Evolutionary conservation across 148 eudicot species (phyloP).

Genomic region (Arbutus unedo): DNA sequence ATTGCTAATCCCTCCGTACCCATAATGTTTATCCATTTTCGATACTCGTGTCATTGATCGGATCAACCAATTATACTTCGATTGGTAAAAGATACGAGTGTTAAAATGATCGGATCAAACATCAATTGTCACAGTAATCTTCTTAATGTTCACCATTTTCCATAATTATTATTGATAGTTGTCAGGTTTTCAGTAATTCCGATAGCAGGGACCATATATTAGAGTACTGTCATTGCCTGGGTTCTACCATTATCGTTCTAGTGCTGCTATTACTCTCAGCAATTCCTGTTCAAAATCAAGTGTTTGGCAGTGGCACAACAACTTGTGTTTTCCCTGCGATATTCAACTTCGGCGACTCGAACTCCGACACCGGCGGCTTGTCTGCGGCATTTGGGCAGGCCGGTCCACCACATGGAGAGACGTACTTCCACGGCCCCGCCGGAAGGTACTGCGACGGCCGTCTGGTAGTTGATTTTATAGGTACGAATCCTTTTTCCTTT

Average conservation of each 20-base stretch:
- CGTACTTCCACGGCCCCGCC: conserved; percentile 62
- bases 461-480: conserved; percentile 72
- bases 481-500: conserved; percentile 25
- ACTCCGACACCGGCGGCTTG: conserved; percentile 85
- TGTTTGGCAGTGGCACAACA: not conserved
- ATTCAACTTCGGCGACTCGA: conserved; percentile 90
- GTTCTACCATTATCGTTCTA: not conserved
- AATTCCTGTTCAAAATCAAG: not conserved
- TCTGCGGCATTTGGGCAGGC: conserved; percentile 88
- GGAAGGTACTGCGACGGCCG: conserved; percentile 77
- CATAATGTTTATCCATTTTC: no score
- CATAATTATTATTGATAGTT: no score
- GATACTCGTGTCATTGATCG: not conserved
- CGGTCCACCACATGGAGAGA: conserved; percentile 60
- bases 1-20: no score
- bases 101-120: no score
- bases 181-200: no score
- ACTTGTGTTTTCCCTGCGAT: conserved; percentile 67
- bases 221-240: not conserved
- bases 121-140: no score
- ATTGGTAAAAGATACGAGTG: not conserved
- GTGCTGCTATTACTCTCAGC: not conserved
- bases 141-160: no score
- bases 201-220: no score
- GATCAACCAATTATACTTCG: not conserved